These are phyloP conservation scores for Cryptosporidium baileyi DNA, from an alignment of 169 alveolate genomes.

Conservation along the genomic window DNA sequence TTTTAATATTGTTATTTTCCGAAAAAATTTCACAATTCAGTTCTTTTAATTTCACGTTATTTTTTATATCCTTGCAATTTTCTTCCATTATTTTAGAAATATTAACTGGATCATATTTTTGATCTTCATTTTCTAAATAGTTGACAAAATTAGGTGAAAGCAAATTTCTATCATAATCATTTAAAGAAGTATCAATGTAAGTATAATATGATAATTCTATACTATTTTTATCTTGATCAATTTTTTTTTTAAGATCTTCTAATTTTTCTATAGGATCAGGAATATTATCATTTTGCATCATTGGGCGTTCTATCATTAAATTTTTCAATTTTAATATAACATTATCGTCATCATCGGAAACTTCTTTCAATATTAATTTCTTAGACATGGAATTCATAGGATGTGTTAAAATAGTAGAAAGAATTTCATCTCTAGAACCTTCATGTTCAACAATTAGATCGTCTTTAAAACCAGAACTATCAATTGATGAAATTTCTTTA, in stretches of 20 bases:
- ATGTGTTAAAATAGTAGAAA: slow-evolving; percentile 25
- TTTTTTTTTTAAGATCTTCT: background rate
- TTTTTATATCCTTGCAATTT: slow-evolving; percentile 31
- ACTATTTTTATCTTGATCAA: background rate
- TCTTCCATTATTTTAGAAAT: slow-evolving; percentile 5
- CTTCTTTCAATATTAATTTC: slow-evolving; percentile 6
- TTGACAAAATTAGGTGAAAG: slow-evolving; percentile 15
- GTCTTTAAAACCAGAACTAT: background rate
- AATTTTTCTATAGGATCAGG: slow-evolving; percentile 12
- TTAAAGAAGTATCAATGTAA: slow-evolving; percentile 6
- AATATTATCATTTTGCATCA: slow-evolving; percentile 25
- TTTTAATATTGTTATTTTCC: background rate
- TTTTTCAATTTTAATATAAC: slow-evolving; percentile 4
- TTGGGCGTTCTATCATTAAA: slow-evolving; percentile 13
- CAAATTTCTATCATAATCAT: slow-evolving; percentile 33
- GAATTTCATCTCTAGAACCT: slow-evolving; percentile 37
- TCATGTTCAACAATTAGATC: background rate
- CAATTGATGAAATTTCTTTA: background rate
- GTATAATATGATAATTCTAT: slow-evolving; percentile 4
- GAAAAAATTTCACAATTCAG: slow-evolving; percentile 7
- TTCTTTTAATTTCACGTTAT: slow-evolving; percentile 28
- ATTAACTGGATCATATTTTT: background rate
- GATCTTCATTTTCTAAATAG: background rate
- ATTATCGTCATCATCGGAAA: slow-evolving; percentile 44
- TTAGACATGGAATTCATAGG: background rate